phyloP scores from a whole-genome alignment of 257 asterid species.

The Petunia secreta region DNA sequence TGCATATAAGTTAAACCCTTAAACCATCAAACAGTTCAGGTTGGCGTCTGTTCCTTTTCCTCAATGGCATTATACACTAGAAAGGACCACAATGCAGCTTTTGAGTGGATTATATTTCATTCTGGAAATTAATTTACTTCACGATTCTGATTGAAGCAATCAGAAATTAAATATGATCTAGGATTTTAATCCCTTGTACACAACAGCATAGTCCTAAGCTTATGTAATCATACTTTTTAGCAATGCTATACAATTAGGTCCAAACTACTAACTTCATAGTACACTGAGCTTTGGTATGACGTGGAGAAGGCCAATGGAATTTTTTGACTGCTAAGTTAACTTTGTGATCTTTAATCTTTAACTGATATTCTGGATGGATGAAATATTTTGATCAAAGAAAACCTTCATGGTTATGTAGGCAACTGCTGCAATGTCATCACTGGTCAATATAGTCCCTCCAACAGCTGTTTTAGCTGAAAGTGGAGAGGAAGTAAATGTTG shows the following conservation, averaged over 20 bases:
- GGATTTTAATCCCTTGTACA: neutral
- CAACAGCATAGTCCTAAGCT: neutral
- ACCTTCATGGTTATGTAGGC: constrained; percentile 43
- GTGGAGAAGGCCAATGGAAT: neutral
- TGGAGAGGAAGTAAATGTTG: constrained; percentile 70
- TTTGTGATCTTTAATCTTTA: neutral
- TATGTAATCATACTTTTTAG: neutral
- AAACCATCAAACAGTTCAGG: neutral
- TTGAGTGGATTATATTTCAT: neutral
- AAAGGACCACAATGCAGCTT: neutral
- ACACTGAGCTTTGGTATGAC: too few species aligned
- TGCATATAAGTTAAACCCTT: too few species aligned
- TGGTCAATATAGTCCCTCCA: constrained; percentile 77
- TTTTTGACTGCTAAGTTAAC: neutral
- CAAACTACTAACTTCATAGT: neutral
- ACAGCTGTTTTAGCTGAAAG: constrained; percentile 74
- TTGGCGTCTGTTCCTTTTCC: neutral
- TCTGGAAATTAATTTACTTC: neutral
- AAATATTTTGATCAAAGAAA: neutral
- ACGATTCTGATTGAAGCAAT: neutral
- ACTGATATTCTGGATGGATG: neutral
- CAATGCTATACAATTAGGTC: neutral
- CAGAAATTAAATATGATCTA: neutral
- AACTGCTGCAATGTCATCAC: constrained; percentile 68
- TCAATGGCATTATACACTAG: neutral